Evolutionary conservation across 1,284 basidiomycete species (phyloP).

Genomic region (Anthracocystis setariae): DNA sequence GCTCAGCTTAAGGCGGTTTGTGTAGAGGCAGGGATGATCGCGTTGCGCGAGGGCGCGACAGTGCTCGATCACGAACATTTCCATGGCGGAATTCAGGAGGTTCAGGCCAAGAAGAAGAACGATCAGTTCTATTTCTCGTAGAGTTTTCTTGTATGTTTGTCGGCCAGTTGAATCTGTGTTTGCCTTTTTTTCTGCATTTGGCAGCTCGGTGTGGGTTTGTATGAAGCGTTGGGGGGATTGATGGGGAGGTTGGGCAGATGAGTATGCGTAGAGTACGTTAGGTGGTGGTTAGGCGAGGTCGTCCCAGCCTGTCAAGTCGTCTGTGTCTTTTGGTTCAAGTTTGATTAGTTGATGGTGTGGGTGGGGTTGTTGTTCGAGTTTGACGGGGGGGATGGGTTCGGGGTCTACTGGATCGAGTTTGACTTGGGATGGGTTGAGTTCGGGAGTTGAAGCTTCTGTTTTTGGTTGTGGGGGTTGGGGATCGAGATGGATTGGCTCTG

Average conservation of each 20-base stretch:
- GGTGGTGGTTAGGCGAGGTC: conserved; percentile 30
- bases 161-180: no score
- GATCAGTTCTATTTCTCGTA: conserved; percentile 64
- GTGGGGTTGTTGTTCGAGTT: background rate
- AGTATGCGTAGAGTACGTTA: background rate
- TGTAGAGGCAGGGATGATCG: conserved; percentile 98
- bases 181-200: no score
- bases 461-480: no score
- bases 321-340: conserved; percentile 4
- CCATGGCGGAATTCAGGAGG: conserved; percentile 67
- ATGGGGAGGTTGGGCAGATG: background rate
- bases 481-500: background rate
- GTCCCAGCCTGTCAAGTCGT: conserved; percentile 45
- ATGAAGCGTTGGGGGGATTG: no score
- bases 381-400: background rate
- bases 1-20: conserved; percentile 73
- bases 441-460: background rate
- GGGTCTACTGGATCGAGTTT: no score
- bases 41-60: conserved; percentile 90
- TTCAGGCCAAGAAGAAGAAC: conserved; percentile 68
- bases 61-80: conserved; percentile 67
- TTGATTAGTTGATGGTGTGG: conserved; percentile 17
- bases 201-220: no score
- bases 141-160: no score
- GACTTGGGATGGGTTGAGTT: background rate